Evolutionary conservation across 257 asterid genomes (phyloP), one percentile per base, ranked within the genome.

Genomic region (Capsicum pubescens): DNA sequence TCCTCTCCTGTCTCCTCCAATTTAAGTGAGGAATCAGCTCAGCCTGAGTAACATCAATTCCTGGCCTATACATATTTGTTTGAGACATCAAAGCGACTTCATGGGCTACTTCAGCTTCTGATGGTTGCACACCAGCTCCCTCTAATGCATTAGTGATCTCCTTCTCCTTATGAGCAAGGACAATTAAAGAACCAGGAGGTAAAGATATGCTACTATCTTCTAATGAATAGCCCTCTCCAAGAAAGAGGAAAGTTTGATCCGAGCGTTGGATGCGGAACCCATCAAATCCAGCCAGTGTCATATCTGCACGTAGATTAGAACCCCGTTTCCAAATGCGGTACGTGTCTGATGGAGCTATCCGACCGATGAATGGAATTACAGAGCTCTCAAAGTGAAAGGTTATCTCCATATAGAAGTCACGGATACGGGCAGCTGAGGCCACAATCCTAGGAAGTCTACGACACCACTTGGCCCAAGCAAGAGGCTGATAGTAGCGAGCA

Each of bases 391-490:
- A 95, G 84, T 95, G 92, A 87, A 95, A 95, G 1, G 95, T 91
- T 54, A 95, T 95, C 91, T 95, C 99, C 99, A 95, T 95, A 88
- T 94, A 95, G 85, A 95, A 95, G 82, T 95, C 99, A 86, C 97
- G 97, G 19, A 97, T 97, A 81, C 99, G 92, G 57, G 94, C 42
- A 2, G 95, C 90, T 1, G 99, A 97, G 68, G 96, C 98, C 68
- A 97, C 94, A 83, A 97, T 92, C 89, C 99, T 92, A 19, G 99
- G 99, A 85, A 97, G 98, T 87, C 98, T 90, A 39, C 98, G 94
- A 66, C 99, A 97, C 99, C 99, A 97, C 85, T 97, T 97, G 12
- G 98, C 99, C 98, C 98, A 97, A 35, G 98, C 98, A 88, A 97
- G 98, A 71, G 99, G 97, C 90, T 95, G 99, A 85, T 93, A 95